These are phyloP conservation scores for Aspergillus ustus DNA, from an alignment of 2,329 filamentous ascomycete genomes.

Conservation along the genomic window DNA sequence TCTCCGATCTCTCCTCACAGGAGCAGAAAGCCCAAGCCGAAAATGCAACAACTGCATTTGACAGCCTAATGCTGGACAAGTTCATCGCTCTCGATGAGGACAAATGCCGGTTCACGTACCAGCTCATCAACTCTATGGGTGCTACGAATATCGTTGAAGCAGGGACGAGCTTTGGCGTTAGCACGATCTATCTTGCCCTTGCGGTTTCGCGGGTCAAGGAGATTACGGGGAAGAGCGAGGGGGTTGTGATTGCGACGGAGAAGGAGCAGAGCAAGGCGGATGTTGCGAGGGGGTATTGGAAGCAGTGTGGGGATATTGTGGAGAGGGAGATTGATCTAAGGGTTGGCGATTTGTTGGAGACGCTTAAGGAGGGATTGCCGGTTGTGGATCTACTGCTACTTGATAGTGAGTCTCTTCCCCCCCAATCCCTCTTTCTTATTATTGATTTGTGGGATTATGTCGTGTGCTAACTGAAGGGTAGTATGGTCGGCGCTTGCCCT, in stretches of 20 bases:
- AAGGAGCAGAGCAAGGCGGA: constrained; percentile 60
- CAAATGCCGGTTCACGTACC: constrained; percentile 63
- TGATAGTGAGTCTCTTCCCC: constrained; percentile 59
- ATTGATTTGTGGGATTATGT: background rate
- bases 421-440: constrained; percentile 38
- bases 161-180: constrained; percentile 66
- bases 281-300: constrained; percentile 59
- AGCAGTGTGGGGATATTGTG: constrained; percentile 54
- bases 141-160: constrained; percentile 62
- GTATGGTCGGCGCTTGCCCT: constrained; percentile 47
- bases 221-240: constrained; percentile 33
- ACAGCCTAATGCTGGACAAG: constrained; percentile 50
- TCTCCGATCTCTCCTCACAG: constrained; percentile 18
- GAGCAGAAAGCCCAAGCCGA: constrained; percentile 8
- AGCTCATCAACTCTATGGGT: constrained; percentile 55
- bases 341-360: constrained; percentile 63
- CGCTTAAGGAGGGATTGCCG: constrained; percentile 53
- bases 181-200: constrained; percentile 66
- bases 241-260: constrained; percentile 64
- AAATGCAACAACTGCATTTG: constrained; percentile 23
- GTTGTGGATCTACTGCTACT: constrained; percentile 65
- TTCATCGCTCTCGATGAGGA: constrained; percentile 65
- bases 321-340: constrained; percentile 59
- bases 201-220: constrained; percentile 57
- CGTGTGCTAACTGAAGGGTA: constrained; percentile 35